These are phyloP conservation scores for Filobasidium uniguttulatum DNA, from an alignment of 1,284 basidiomycete genomes.

Conservation along the genomic window DNA sequence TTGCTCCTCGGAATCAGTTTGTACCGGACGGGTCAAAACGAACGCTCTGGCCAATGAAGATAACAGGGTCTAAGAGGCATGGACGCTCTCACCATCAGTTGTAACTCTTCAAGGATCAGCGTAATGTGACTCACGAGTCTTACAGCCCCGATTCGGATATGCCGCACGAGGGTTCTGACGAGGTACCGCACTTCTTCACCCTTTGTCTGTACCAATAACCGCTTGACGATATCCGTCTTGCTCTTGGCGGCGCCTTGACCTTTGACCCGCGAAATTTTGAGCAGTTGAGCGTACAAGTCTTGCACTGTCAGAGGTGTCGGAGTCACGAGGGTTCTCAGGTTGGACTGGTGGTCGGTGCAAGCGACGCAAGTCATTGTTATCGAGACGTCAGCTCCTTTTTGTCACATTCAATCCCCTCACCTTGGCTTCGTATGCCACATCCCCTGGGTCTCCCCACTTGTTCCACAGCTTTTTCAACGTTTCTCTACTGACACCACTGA, in stretches of 20 bases:
- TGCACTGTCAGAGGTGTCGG: constrained; percentile 54
- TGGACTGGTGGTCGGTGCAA: constrained; percentile 41
- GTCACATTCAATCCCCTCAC: constrained; percentile 10
- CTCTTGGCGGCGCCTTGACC: constrained; percentile 60
- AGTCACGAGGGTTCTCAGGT: constrained; percentile 57
- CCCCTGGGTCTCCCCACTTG: constrained; percentile 53
- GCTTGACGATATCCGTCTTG: constrained; percentile 67
- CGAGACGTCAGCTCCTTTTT: not conserved
- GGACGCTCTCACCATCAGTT: not conserved
- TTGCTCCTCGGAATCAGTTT: no score
- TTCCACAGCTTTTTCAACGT: constrained; percentile 49
- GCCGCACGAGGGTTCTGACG: constrained; percentile 58
- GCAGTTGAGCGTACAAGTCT: constrained; percentile 51
- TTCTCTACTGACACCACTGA: constrained; percentile 58
- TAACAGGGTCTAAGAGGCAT: constrained; percentile 46
- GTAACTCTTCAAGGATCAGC: not conserved
- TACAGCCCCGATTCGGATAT: constrained; percentile 76
- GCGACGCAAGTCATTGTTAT: not conserved
- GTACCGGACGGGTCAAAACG: constrained; percentile 47
- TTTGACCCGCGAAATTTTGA: constrained; percentile 52
- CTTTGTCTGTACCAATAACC: constrained; percentile 63
- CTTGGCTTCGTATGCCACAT: constrained; percentile 72
- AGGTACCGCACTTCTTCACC: constrained; percentile 80
- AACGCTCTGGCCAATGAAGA: constrained; percentile 70
- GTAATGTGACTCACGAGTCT: constrained; percentile 41